phyloP scores from a whole-genome alignment of 108 stramenopile genomes.

The Cyclostephanos tholiformis region DNA sequence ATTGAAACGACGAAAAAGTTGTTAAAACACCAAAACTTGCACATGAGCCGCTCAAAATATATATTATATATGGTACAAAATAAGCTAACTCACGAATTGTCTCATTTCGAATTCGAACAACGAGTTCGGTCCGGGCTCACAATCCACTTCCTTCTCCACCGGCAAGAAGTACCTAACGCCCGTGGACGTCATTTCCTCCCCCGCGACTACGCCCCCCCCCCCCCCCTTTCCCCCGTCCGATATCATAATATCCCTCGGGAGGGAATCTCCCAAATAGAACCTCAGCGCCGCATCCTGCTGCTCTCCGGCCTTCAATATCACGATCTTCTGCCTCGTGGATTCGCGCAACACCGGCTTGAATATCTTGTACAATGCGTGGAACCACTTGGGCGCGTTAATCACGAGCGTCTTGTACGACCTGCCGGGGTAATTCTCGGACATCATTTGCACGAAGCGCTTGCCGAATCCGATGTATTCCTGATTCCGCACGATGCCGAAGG shows the following conservation, averaged over 20 bases:
- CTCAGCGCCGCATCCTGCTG: conserved; percentile 60
- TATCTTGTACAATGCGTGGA: conserved; percentile 63
- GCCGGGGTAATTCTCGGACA: conserved; percentile 76
- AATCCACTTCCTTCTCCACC: conserved; percentile 27
- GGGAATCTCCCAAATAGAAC: conserved; percentile 56
- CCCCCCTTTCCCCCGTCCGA: conserved; percentile 14
- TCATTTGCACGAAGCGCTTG: conserved; percentile 64
- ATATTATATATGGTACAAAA: too few relatives aligned
- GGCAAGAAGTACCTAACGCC: conserved; percentile 31
- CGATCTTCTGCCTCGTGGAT: conserved; percentile 74
- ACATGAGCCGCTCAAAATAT: not conserved
- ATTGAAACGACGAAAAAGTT: not conserved
- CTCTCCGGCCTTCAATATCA: conserved; percentile 53
- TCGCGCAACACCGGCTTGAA: conserved; percentile 74
- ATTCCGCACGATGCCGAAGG: conserved; percentile 53
- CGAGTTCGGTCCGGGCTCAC: conserved; percentile 53
- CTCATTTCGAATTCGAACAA: conserved; percentile 45
- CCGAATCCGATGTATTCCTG: conserved; percentile 65
- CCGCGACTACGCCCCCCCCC: not conserved
- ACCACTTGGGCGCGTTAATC: conserved; percentile 82
- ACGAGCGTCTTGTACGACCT: conserved; percentile 71
- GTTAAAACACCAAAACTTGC: not conserved
- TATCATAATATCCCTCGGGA: conserved; percentile 48
- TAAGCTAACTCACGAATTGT: conserved; percentile 48
- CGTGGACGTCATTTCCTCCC: not conserved